Base-by-base conservation (phyloP, 2,329 filamentous ascomycete species). In the Talaromyces islandicus region DNA sequence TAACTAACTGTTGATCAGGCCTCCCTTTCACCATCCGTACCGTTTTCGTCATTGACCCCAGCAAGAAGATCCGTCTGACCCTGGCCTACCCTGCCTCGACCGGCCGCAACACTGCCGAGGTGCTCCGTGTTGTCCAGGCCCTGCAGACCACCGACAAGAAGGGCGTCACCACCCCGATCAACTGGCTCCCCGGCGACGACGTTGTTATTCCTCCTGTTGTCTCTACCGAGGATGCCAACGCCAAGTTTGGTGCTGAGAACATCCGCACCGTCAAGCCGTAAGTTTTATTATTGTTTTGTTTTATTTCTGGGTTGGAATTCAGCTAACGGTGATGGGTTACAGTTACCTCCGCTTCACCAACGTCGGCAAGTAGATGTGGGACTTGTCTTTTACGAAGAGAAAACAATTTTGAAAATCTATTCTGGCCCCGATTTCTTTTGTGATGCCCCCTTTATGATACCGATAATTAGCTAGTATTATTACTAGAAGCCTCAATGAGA, bases 11-110 rank as follows among this genome's bases (percentile, higher is more conserved):
- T 7, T 24, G 48, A 17, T 17, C 25, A 63, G 67, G 67, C 68
- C 89, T 93, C 68, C 91, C 92, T 60, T 93, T 96, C 80, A 96
- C 92, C 69, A 96, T 97, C 79, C 91, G 92, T 71, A 91, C 89
- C 68, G 92, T 96, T 73, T 96, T 95, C 83, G 83, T 96, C 79
- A 94, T 96, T 76, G 92, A 96, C 81, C 92, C 92, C 65, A 86
- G 85, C 77, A 96, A 96, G 87, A 93, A 88, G 77, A 94, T 96
- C 79, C 88, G 92, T 69, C 86, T 92, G 74, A 95, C 91, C 75
- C 89, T 96, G 81, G 88, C 90, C 73, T 97, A 96, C 83, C 92
- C 92, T 50, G 92, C 92, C 63, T 92, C 89, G 61, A 95, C 91
- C 52, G 92, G 92, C 77, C 87, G 89, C 73, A 92, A 92, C 83